These are phyloP conservation scores for Thalia dealbata DNA, from an alignment of 176 grass and related monocot genomes.

Conservation along the genomic window DNA sequence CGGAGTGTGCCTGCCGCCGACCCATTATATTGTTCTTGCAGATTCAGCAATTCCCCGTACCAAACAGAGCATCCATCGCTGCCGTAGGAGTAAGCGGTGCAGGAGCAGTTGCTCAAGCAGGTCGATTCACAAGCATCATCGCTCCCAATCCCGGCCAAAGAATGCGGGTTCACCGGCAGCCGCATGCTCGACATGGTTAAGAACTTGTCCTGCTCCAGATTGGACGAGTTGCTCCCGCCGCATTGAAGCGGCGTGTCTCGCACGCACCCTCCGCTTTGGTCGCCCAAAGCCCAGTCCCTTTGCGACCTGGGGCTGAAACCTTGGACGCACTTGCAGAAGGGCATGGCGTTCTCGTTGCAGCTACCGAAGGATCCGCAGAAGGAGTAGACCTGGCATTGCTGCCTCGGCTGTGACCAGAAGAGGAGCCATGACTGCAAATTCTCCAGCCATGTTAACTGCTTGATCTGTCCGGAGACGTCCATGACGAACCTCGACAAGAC, in stretches of 20 bases:
- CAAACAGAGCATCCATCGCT: constrained; percentile 27
- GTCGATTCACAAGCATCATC: constrained; percentile 22
- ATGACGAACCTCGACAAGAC: constrained; percentile 33
- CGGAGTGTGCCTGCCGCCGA: constrained; percentile 13
- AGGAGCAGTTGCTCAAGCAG: constrained; percentile 40
- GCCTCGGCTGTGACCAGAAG: constrained; percentile 26
- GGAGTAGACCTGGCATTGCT: constrained; percentile 28
- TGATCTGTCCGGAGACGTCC: constrained; percentile 25
- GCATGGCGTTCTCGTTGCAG: constrained; percentile 25
- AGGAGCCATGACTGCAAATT: constrained; percentile 10
- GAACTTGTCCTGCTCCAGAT: constrained; percentile 20
- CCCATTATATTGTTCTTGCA: constrained; percentile 1
- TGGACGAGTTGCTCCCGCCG: not conserved
- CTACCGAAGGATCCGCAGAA: constrained; percentile 35
- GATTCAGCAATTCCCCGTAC: constrained; percentile 26
- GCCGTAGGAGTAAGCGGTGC: constrained; percentile 31
- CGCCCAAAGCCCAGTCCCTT: constrained; percentile 20
- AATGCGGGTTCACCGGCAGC: not conserved
- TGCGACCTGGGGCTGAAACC: constrained; percentile 14
- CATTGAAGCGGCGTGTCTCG: constrained; percentile 23
- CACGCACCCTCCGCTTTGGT: constrained; percentile 22
- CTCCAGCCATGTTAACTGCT: constrained; percentile 30
- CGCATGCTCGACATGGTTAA: constrained; percentile 13
- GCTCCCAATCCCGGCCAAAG: not conserved
- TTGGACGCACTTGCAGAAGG: constrained; percentile 26